A percentile compares a stretch with the other conserved stretches of the same genome.
Conservation (phyloP, 148 eudicot genomes). For the Polygonum maritimum region DNA sequence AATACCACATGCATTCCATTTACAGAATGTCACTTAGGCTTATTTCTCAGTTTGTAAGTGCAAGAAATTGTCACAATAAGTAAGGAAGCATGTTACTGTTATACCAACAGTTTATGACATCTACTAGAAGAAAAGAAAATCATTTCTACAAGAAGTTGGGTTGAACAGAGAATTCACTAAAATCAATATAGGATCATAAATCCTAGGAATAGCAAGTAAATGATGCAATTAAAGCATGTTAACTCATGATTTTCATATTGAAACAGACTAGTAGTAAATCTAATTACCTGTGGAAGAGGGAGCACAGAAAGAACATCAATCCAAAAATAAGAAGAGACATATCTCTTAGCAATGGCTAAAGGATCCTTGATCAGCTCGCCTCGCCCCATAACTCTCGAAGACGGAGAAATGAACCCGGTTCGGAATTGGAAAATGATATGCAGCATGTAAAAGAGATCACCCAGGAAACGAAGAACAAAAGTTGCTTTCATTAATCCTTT, state of each 20-base stretch:
- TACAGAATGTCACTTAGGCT: too few species aligned
- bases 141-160: too few species aligned
- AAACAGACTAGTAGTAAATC: background rate
- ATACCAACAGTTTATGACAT: background rate
- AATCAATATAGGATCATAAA: background rate
- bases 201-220: too few species aligned
- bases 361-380: constrained; percentile 52
- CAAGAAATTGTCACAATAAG: too few species aligned
- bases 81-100: background rate
- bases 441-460: constrained; percentile 47
- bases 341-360: constrained; percentile 49
- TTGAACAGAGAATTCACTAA: background rate
- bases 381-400: constrained; percentile 62
- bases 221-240: background rate
- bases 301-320: constrained; percentile 52
- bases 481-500: constrained; percentile 28
- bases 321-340: constrained; percentile 41
- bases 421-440: constrained; percentile 61
- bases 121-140: background rate
- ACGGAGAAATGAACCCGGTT: constrained; percentile 57
- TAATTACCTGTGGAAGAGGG: constrained; percentile 45
- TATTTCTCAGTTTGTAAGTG: too few species aligned
- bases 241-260: background rate
- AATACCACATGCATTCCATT: too few species aligned
- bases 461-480: constrained; percentile 45